Evolutionary conservation across 2,329 filamentous ascomycete genomes (phyloP), one percentile per base, ranked within the genome.

Genomic region (Fusarium xylarioides): DNA sequence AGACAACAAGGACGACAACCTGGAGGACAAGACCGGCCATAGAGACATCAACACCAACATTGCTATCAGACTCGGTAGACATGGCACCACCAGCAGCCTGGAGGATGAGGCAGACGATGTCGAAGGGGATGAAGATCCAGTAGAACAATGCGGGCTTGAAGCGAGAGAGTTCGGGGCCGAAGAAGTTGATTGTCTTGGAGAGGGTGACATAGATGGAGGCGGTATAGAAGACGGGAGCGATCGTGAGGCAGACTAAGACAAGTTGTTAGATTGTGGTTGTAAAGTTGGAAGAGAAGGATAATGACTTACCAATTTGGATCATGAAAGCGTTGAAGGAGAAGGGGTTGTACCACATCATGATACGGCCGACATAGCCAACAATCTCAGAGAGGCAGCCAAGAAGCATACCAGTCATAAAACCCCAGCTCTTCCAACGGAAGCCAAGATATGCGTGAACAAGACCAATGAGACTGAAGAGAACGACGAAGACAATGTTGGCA

Each of bases 191-290:
- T 11, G 81, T 75, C 70, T 82, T 82, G 71, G 80, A 81, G 35
- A 92, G 84, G 35, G 89, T 91, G 60, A 92, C 86, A 79, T 93
- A 93, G 77, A 93, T 90, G 66, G 89, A 89, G 1, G 91, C 91
- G 34, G 88, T 73, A 86, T 89, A 85, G 72, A 83, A 85, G 67
- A 85, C 82, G 58, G 83, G 83, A 15, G 81, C 83, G 68, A 81
- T 79, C 8, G 89, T 91, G 56, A 92, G 83, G 79, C 88, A 91
- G 68, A 79, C 86, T 89, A 55, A 28, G 30, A 34, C 18, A 34
- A 26, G 3, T 1, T 30, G 23, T 67, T 50, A 62, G 72, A 59
- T 53, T 61, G 30, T 47, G 9, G 4, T 23, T 38, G 4, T 12
- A 7, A 18, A 38, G 26, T 35, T 16, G 18, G 28, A 21, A 32